Conservation (phyloP, 2,329 filamentous ascomycete species). For the Cordyceps fumosorosea region DNA sequence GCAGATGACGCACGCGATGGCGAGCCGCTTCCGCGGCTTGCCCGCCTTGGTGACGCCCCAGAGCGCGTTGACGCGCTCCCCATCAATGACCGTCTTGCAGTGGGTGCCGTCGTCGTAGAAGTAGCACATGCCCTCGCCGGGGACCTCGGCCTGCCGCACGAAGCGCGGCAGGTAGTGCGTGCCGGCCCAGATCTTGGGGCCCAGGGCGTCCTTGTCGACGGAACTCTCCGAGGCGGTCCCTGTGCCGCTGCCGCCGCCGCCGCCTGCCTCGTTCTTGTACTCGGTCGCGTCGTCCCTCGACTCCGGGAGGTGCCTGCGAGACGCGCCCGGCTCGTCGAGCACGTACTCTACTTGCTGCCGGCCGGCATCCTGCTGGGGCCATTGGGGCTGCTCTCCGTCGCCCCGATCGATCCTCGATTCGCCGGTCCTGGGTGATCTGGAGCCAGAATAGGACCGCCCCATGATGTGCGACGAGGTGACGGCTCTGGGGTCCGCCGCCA, state of each 20-base stretch:
- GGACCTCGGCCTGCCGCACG: conserved; percentile 57
- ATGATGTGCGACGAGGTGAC: conserved; percentile 32
- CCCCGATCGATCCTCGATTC: conserved; percentile 30
- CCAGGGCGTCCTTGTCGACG: conserved; percentile 52
- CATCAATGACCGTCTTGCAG: conserved; percentile 78
- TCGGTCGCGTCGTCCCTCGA: conserved; percentile 25
- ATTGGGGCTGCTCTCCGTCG: conserved; percentile 28
- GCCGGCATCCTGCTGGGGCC: conserved; percentile 35
- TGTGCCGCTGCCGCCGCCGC: conserved; percentile 18
- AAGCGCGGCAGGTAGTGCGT: conserved; percentile 62
- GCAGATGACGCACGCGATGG: conserved; percentile 88
- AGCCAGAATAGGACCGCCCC: conserved; percentile 33
- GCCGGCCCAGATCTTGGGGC: conserved; percentile 64
- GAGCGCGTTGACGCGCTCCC: conserved; percentile 79
- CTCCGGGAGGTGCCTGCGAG: conserved; percentile 30
- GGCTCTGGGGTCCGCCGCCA: conserved; percentile 36
- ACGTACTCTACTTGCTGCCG: conserved; percentile 37
- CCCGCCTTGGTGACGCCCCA: conserved; percentile 94
- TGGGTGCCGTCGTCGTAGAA: conserved; percentile 81
- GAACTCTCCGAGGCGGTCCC: conserved; percentile 25
- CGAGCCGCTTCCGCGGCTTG: conserved; percentile 83
- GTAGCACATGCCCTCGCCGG: conserved; percentile 75
- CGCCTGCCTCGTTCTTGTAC: conserved; percentile 14
- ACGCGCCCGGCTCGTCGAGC: conserved; percentile 33
- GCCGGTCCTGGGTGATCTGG: conserved; percentile 38